Evolutionary conservation across 139 green algal genomes (phyloP).

Genomic region (Desmodesmus armatus): DNA sequence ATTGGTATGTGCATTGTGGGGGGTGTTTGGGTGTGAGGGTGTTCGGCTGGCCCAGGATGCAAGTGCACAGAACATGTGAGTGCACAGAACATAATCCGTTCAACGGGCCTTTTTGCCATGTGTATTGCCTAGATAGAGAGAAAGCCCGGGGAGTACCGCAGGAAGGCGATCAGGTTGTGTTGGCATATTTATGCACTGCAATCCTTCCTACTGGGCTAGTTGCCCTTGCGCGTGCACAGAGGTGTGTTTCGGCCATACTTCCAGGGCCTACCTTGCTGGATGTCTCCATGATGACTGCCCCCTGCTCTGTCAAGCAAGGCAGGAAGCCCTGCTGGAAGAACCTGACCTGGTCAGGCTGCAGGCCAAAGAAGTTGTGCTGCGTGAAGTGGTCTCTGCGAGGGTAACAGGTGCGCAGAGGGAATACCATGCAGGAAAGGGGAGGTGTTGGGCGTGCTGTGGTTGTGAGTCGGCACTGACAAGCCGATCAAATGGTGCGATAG

Average conservation of each 20-base stretch:
- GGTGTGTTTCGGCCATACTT: too few relatives aligned
- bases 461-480: neutral
- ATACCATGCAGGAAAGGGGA: neutral
- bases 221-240: too few relatives aligned
- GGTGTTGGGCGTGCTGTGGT: too few relatives aligned
- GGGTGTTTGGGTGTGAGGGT: neutral
- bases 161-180: too few relatives aligned
- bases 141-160: too few relatives aligned
- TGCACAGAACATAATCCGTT: too few relatives aligned
- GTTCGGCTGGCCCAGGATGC: too few relatives aligned
- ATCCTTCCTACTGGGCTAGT: too few relatives aligned
- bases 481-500: neutral
- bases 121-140: too few relatives aligned
- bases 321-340: conserved; percentile 95
- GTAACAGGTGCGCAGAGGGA: neutral
- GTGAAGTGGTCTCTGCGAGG: conserved; percentile 72
- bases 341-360: conserved; percentile 77
- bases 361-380: conserved; percentile 80
- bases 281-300: conserved; percentile 86
- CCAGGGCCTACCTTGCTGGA: conserved; percentile 14
- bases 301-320: conserved; percentile 86
- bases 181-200: too few relatives aligned
- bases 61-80: too few relatives aligned
- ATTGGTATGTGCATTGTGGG: neutral
- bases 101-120: too few relatives aligned